Evolutionary conservation across 352 stramenopile genomes (phyloP), one percentile per base, ranked within the genome.

Genomic region (Phytopythium montanum): DNA sequence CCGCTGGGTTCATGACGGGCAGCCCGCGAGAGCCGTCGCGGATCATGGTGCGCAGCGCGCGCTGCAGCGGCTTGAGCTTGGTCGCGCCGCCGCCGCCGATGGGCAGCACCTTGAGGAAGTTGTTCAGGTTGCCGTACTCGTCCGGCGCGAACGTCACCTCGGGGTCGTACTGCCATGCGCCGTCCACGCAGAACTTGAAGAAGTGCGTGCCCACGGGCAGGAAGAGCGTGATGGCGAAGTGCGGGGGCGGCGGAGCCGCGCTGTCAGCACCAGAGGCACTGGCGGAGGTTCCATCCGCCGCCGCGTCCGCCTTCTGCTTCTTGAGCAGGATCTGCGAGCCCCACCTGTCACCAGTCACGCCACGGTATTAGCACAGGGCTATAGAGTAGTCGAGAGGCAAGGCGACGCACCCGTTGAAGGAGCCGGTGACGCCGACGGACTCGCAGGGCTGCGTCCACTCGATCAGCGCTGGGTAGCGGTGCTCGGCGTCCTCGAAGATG

Each of bases 121-220:
- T 94, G 62, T 94, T 94, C 51, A 94, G 69, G 61, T 94, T 94
- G n/a, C 85, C 85, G 59, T 92, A 94, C 60, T 87, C 82, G 53
- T 94, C 85, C 0, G 79, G 79, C 2, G 85, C 85, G 61, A 94
- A 94, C 2, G 81, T 74, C 33, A 90, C 80, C 46, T 94, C 85
- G 0, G 85, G 83, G 62, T 94, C 82, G 67, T 94, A 94, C 46
- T 92, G 83, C 83, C 85, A 94, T 12, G 80, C 76, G 21, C 80
- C 76, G 59, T 94, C 81, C 38, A 91, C 75, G 53, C 79, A 89
- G 54, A 81, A 94, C 60, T 90, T 91, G 69, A 91, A 94, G 49
- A 82, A 77, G 58, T 94, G 79, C 33, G 76, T 81, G 38, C 85
- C 85, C 38, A 76, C 62, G 16, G 85, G 78, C 34, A 94, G 68